phyloP scores from a whole-genome alignment of 495 filamentous ascomycete species.

The Aspergillus olivimuriae region DNA sequence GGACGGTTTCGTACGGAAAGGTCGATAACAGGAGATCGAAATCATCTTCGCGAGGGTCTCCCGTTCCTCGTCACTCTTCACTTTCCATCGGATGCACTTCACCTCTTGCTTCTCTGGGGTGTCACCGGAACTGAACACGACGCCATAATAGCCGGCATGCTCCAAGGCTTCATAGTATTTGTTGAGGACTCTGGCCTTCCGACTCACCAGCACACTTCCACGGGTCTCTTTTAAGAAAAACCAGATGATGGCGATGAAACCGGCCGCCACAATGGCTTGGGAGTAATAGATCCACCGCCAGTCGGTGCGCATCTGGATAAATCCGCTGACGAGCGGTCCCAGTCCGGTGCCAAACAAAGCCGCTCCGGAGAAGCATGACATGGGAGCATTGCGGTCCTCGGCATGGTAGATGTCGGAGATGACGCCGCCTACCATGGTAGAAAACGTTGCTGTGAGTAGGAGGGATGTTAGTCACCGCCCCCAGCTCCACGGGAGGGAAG shows the following conservation, averaged over 20 bases:
- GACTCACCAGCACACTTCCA: conserved; percentile 71
- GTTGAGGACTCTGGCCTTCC: conserved; percentile 70
- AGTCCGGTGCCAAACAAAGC: conserved; percentile 77
- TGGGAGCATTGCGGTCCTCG: conserved; percentile 75
- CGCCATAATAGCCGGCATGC: conserved; percentile 55
- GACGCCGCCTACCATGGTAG: conserved; percentile 88
- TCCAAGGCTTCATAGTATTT: conserved; percentile 73
- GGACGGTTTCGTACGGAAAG: conserved; percentile 51
- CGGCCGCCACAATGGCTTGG: conserved; percentile 63
- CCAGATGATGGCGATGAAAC: conserved; percentile 55
- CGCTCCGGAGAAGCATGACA: conserved; percentile 75
- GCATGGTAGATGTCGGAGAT: conserved; percentile 82
- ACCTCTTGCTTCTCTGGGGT: conserved; percentile 27
- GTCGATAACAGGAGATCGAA: conserved; percentile 62
- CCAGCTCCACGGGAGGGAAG: conserved; percentile 3
- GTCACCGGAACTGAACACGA: conserved; percentile 34
- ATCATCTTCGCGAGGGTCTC: conserved; percentile 66
- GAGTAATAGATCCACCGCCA: conserved; percentile 94
- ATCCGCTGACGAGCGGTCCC: conserved; percentile 66
- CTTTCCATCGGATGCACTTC: conserved; percentile 74
- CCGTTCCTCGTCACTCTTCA: conserved; percentile 76
- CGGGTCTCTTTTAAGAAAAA: conserved; percentile 76
- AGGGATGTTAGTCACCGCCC: background rate
- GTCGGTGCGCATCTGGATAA: conserved; percentile 56
- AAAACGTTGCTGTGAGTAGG: conserved; percentile 55